Evolutionary conservation across 1,284 basidiomycete species (phyloP), one percentile per base, ranked within the genome.

Genomic region (Puccinia hordei): DNA sequence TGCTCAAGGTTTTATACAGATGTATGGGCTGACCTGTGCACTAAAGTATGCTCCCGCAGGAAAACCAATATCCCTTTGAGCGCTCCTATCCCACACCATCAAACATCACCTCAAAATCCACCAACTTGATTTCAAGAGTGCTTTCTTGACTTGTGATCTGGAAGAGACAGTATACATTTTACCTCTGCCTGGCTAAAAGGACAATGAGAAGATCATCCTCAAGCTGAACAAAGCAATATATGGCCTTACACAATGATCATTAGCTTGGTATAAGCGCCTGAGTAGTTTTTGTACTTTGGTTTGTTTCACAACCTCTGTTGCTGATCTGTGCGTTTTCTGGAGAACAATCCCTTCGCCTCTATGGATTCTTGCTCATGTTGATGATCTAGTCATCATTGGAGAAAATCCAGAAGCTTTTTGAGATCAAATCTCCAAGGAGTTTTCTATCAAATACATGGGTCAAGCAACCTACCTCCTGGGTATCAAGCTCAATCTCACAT

Each of bases 361-460:
- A 2, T 44, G 38, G 33, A 35, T 65, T 6, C 24, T 65, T 17
- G 10, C 38, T 65, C 61, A 65, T 38, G 17, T 65, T 19, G 33
- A 65, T 38, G 38, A 38, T n/a, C 38, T 65, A 2, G 24, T 65
- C 38, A 44, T 65, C 15, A 6, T 57, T 6, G 24, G 61, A 17
- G 1, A 35, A 8, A 17, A 35, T 19, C 38, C 38, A 10, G 17
- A 65, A 17, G 9, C 38, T 33, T 38, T 65, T 24, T 2, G 12
- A 10, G 27, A 65, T 10, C 30, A 65, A 17, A 65, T 65, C 10
- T 17, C 61, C 2, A 24, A 30, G 30, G 61, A 65, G n/a, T 65
- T 65, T n/a, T 17, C 22, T 2, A 65, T 65, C 61, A 65, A 65
- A 30, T 65, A 65, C n/a, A 15, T 65, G 27, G 61, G 61, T 8